Percentiles rank a stretch among this genome's conserved stretches.
phyloP scores from a whole-genome alignment of 148 eudicot genomes.

The Linanthus parryae region DNA sequence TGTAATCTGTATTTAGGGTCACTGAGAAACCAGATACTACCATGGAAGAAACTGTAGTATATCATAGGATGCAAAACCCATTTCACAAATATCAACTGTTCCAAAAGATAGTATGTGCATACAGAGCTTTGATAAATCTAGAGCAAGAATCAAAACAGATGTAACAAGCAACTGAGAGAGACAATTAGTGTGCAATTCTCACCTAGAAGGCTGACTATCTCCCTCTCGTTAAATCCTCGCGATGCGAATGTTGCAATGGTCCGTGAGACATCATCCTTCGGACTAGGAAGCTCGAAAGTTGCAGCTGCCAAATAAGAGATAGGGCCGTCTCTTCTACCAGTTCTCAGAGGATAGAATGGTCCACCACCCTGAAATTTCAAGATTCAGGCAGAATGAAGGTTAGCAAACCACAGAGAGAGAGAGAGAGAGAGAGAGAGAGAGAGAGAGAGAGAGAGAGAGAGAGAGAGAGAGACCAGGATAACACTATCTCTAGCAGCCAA shows the following conservation, averaged over 20 bases:
- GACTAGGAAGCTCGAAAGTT: slow-evolving; percentile 47
- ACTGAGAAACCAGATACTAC: too few species aligned
- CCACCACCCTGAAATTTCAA: slow-evolving; percentile 45
- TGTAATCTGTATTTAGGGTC: too few species aligned
- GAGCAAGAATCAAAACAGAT: neutral
- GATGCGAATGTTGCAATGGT: slow-evolving; percentile 26
- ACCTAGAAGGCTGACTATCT: slow-evolving; percentile 53
- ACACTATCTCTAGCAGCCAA: slow-evolving; percentile 60
- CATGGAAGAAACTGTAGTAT: too few species aligned
- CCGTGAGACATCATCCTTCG: slow-evolving; percentile 32
- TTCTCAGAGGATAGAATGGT: slow-evolving; percentile 58
- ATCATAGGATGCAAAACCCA: too few species aligned
- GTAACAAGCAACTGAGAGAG: too few species aligned
- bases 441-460: neutral
- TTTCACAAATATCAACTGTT: too few species aligned
- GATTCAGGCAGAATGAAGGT: neutral
- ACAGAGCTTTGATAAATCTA: too few species aligned
- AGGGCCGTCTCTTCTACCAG: slow-evolving; percentile 57
- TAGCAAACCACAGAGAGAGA: slow-evolving; percentile 1
- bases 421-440: neutral
- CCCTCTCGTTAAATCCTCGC: slow-evolving; percentile 43
- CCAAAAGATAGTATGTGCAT: too few species aligned
- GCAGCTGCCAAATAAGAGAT: slow-evolving; percentile 35
- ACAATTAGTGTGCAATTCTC: too few species aligned
- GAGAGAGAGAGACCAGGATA: slow-evolving; percentile 26